Evolutionary conservation across 2,329 filamentous ascomycete species (phyloP).

Genomic region (Fusarium sp.): DNA sequence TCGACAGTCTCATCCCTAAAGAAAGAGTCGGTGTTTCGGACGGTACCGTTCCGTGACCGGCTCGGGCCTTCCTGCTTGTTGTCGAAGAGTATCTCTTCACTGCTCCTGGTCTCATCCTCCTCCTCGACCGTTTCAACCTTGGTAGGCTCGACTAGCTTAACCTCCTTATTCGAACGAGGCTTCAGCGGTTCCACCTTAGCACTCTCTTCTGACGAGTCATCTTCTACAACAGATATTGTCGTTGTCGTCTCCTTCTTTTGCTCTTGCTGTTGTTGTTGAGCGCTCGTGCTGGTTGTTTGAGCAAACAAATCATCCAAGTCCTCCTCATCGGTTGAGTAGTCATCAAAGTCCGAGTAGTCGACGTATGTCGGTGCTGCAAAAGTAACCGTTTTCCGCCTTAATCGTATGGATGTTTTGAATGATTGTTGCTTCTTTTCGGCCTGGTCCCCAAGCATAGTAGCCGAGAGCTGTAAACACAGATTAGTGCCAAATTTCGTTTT

Average conservation of each 20-base stretch:
- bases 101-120: slow-evolving; percentile 61
- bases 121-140: slow-evolving; percentile 54
- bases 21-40: slow-evolving; percentile 95
- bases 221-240: slow-evolving; percentile 50
- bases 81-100: slow-evolving; percentile 78
- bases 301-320: slow-evolving; percentile 64
- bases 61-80: slow-evolving; percentile 66
- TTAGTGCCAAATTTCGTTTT: slow-evolving; percentile 13
- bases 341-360: slow-evolving; percentile 89
- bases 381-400: slow-evolving; percentile 88
- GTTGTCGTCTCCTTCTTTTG: slow-evolving; percentile 49
- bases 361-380: slow-evolving; percentile 90
- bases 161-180: slow-evolving; percentile 61
- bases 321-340: slow-evolving; percentile 86
- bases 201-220: slow-evolving; percentile 63
- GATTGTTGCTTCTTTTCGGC: slow-evolving; percentile 86
- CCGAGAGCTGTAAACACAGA: slow-evolving; percentile 65
- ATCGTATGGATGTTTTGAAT: slow-evolving; percentile 82
- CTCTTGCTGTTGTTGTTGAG: slow-evolving; percentile 52
- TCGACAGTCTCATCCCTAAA: slow-evolving; percentile 97
- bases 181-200: slow-evolving; percentile 72
- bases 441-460: slow-evolving; percentile 75
- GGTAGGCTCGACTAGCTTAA: slow-evolving; percentile 52
- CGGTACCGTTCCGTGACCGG: slow-evolving; percentile 86
- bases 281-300: slow-evolving; percentile 43